phyloP scores from a whole-genome alignment of 139 green algal species.

The Chlorella vulgaris region DNA sequence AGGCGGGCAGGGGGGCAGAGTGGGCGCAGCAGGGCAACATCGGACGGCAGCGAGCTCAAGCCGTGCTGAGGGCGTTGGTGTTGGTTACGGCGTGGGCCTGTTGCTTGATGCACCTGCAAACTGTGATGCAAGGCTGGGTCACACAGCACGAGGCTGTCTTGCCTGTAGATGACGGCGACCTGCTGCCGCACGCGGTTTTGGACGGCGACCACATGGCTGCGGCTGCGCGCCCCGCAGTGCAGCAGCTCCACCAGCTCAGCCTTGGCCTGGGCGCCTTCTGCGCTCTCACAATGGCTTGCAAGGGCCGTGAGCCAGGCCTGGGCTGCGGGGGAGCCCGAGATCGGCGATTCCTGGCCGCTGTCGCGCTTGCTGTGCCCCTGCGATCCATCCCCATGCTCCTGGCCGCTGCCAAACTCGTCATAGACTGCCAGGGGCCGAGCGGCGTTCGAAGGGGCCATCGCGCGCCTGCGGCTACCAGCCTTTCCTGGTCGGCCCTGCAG shows the following conservation, averaged over 20 bases:
- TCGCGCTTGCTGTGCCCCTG: not conserved
- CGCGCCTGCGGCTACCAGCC: not conserved
- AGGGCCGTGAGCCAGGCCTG: not conserved
- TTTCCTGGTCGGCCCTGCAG: no score
- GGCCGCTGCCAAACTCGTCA: not conserved
- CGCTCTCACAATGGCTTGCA: not conserved
- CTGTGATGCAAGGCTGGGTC: no score
- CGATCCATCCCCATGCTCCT: not conserved
- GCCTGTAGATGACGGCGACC: conserved; percentile 1
- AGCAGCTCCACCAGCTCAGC: conserved; percentile 6
- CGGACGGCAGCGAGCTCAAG: not conserved
- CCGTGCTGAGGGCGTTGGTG: no score
- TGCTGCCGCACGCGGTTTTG: conserved; percentile 3
- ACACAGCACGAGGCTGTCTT: not conserved
- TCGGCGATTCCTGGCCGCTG: not conserved
- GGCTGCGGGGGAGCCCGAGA: not conserved
- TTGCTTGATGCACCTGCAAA: no score
- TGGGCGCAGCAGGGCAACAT: not conserved
- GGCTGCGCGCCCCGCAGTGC: conserved; percentile 7
- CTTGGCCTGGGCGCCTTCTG: conserved; percentile 10
- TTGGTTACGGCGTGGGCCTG: no score
- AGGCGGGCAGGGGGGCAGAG: not conserved
- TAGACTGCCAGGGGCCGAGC: not conserved
- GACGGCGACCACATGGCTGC: not conserved
- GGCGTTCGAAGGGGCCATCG: not conserved